Evolutionary conservation across 306 rosid genomes (phyloP), one percentile per base, ranked within the genome.

Genomic region (Prunus davidiana): DNA sequence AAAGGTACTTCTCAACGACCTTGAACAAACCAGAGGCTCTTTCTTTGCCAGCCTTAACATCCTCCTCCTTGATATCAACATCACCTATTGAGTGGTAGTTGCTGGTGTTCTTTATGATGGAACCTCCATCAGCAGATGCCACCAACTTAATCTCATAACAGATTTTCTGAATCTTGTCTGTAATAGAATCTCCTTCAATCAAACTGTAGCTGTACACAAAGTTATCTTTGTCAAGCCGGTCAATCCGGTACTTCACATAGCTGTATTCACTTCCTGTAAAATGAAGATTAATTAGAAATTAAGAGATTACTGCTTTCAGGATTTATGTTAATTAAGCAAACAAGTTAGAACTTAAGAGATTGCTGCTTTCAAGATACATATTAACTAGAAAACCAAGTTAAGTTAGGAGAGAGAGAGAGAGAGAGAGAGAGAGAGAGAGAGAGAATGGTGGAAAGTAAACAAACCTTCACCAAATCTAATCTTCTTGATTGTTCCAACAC

Each of bases 401-500:
- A 34, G 38, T 83, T 47, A 47, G 4, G 4, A 12, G 8, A 15
- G 55, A 51, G 38, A 34, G 38, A 34, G 6, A 22, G 24, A 12
- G 8, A 34, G 6, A 51, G 4, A 51, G 14, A 9, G 51, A 9
- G 3, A n/a, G n/a, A n/a, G n/a, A n/a, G n/a, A n/a, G n/a, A n/a
- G n/a, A n/a, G n/a, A n/a, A n/a, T 4, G 8, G 20, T 51, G 56
- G 8, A 34, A 34, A 34, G 38, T 34, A 15, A 5, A 16, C 7
- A 12, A 51, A 51, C 80, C 87, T 85, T 66, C 71, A 84, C 43
- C 43, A 20, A 43, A 67, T 76, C 55, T 79, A n/a, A 83, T 69
- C 72, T 79, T 89, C 84, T 83, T 89, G 73, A 84, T 64, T 57
- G 93, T 75, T 73, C 89, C 90, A 28, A 82, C 78, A 5, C 67